phyloP scores from a whole-genome alignment of 192 early-diverging fungal species.

The Entophlyctis helioformis region DNA sequence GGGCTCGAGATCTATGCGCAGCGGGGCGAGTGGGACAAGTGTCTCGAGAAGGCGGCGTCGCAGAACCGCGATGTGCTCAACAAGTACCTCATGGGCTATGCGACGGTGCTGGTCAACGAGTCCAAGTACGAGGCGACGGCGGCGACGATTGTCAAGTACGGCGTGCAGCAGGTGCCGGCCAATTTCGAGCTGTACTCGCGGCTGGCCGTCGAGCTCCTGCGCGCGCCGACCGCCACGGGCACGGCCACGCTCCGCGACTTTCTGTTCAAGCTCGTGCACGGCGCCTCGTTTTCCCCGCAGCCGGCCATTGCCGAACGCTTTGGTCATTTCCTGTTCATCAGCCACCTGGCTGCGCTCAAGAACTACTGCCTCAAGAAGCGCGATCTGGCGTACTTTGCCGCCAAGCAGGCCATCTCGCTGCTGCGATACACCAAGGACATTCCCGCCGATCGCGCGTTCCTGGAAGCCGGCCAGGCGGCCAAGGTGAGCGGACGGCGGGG shows the following conservation, averaged over 20 bases:
- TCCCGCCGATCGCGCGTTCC: conserved; percentile 40
- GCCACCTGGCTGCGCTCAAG: conserved; percentile 32
- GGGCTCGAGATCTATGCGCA: conserved; percentile 44
- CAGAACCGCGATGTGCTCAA: conserved; percentile 26
- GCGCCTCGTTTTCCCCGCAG: conserved; percentile 8
- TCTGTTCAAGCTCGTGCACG: conserved; percentile 37
- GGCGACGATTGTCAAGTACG: conserved; percentile 23
- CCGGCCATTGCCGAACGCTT: conserved; percentile 24
- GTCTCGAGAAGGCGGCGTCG: conserved; percentile 34
- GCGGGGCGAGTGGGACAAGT: conserved; percentile 50
- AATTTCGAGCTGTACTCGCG: conserved; percentile 31
- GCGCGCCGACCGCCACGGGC: conserved; percentile 8
- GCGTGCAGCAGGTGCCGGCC: conserved; percentile 14
- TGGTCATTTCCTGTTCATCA: conserved; percentile 26
- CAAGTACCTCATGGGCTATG: conserved; percentile 34
- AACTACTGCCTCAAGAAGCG: conserved; percentile 37
- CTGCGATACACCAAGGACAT: conserved; percentile 41
- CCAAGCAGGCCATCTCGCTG: conserved; percentile 38
- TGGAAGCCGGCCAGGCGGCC: conserved; percentile 37
- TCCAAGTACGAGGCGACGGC: conserved; percentile 28
- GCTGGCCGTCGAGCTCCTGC: conserved; percentile 23
- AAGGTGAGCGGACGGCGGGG: conserved; percentile 22
- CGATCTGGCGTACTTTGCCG: conserved; percentile 38
- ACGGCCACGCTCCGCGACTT: conserved; percentile 30
- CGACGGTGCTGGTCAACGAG: conserved; percentile 22